phyloP scores from a whole-genome alignment of 306 rosid species.

The Prunus mongolica region DNA sequence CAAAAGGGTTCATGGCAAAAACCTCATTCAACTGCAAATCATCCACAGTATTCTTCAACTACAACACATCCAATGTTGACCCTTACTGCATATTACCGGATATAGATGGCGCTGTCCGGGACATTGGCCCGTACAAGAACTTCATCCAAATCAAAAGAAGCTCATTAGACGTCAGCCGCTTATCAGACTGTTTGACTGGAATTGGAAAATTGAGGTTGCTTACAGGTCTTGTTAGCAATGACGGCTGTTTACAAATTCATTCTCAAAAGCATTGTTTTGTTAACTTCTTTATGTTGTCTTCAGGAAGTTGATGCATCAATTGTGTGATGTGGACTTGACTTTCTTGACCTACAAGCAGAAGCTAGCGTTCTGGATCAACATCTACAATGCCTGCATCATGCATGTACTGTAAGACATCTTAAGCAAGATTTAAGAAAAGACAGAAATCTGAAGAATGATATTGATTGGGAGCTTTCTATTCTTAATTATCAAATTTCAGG shows the following conservation, averaged over 20 bases:
- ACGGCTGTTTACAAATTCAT: neutral
- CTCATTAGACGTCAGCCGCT: slow-evolving; percentile 43
- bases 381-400: slow-evolving; percentile 93
- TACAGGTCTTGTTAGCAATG: neutral
- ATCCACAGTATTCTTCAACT: slow-evolving; percentile 51
- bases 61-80: slow-evolving; percentile 42
- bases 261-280: neutral
- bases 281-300: neutral
- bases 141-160: slow-evolving; percentile 65
- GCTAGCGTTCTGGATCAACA: slow-evolving; percentile 95
- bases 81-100: slow-evolving; percentile 71
- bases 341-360: slow-evolving; percentile 81
- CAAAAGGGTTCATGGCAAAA: slow-evolving; percentile 56
- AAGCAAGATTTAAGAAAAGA: slow-evolving; percentile 7
- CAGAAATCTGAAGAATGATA: neutral
- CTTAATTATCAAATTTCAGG: slow-evolving; percentile 47
- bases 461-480: neutral
- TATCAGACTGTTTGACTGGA: slow-evolving; percentile 42
- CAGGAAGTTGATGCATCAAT: slow-evolving; percentile 64
- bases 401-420: slow-evolving; percentile 88
- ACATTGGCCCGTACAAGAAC: slow-evolving; percentile 73
- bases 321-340: slow-evolving; percentile 60
- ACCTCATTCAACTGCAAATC: slow-evolving; percentile 60
- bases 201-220: slow-evolving; percentile 60
- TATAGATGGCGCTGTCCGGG: slow-evolving; percentile 51